Percentiles rank a stretch among this genome's conserved stretches.
Conservation (phyloP, 768 basidiomycete genomes). For the Pulveroboletus frians region DNA sequence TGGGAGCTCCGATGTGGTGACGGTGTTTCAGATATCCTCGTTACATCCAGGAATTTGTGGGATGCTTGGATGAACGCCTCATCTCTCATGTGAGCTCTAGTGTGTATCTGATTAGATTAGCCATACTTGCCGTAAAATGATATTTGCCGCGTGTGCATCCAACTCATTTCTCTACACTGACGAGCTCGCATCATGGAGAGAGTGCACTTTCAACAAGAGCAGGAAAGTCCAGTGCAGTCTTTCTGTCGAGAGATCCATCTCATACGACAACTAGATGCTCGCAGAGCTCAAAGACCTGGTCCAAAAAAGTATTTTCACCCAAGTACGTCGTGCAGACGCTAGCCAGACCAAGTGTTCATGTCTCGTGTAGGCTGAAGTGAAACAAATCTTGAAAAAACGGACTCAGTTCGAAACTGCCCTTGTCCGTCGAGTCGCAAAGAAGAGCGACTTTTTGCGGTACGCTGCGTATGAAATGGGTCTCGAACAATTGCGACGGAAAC, state of each 20-base stretch:
- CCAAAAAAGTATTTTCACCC: conserved; percentile 78
- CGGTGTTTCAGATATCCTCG: no score
- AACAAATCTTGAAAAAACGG: conserved; percentile 78
- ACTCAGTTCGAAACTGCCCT: conserved; percentile 81
- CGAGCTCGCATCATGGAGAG: conserved; percentile 67
- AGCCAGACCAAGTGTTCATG: conserved; percentile 2
- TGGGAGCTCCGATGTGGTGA: no score
- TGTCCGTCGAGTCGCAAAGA: conserved; percentile 77
- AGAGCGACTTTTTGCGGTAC: conserved; percentile 86
- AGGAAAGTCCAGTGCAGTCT: conserved; percentile 38
- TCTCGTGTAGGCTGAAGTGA: conserved; percentile 60
- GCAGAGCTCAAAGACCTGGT: conserved; percentile 90
- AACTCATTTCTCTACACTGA: neutral
- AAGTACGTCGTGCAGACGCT: no score
- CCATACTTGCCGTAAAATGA: neutral
- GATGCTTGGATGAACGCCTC: no score
- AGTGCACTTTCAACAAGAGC: conserved; percentile 91
- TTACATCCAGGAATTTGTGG: no score
- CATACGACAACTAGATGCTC: conserved; percentile 62
- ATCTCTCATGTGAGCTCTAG: neutral
- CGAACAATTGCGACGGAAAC: conserved; percentile 73
- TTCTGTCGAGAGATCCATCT: neutral
- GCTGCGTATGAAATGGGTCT: conserved; percentile 88
- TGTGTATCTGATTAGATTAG: conserved; percentile 17
- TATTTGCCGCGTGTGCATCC: conserved; percentile 9